These are phyloP conservation scores for Arthrobotrys iridis DNA, from an alignment of 2,329 filamentous ascomycete genomes.

Conservation along the genomic window DNA sequence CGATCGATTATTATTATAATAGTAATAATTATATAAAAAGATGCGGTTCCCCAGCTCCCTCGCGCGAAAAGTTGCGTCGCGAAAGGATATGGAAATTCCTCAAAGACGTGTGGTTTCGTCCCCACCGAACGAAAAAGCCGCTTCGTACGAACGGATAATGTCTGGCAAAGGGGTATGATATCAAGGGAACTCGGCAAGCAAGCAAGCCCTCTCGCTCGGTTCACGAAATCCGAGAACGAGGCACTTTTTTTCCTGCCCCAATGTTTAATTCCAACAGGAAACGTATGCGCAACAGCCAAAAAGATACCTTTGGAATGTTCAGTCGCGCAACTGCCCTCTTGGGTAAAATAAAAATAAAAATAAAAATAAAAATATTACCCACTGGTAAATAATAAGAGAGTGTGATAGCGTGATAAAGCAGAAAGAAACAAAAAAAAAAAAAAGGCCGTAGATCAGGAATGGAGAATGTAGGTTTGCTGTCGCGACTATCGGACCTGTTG, in stretches of 20 bases:
- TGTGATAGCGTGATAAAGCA: too few relatives aligned
- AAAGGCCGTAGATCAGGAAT: neutral
- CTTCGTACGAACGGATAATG: conserved; percentile 11
- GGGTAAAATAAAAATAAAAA: conserved; percentile 12
- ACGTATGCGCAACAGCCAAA: neutral
- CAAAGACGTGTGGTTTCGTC: neutral
- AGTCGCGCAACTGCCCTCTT: neutral
- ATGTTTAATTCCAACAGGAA: neutral
- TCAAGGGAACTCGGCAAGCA: conserved; percentile 18
- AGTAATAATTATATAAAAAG: neutral
- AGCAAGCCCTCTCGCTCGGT: conserved; percentile 21
- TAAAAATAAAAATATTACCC: too few relatives aligned
- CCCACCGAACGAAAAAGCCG: neutral
- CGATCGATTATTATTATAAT: too few relatives aligned
- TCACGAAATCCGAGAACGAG: conserved; percentile 7
- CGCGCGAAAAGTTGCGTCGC: neutral
- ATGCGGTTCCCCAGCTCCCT: neutral
- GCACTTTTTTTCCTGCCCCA: neutral
- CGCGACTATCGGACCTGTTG: conserved; percentile 1
- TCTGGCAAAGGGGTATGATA: neutral
- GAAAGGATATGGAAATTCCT: neutral
- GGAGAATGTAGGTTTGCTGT: too few relatives aligned
- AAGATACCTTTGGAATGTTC: conserved; percentile 8
- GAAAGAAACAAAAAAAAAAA: neutral
- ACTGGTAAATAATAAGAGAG: too few relatives aligned